A percentile compares a stretch with the other conserved stretches of the same genome.
Conservation (phyloP, 2,329 filamentous ascomycete genomes). For the Phaeomoniella chlamydospora region DNA sequence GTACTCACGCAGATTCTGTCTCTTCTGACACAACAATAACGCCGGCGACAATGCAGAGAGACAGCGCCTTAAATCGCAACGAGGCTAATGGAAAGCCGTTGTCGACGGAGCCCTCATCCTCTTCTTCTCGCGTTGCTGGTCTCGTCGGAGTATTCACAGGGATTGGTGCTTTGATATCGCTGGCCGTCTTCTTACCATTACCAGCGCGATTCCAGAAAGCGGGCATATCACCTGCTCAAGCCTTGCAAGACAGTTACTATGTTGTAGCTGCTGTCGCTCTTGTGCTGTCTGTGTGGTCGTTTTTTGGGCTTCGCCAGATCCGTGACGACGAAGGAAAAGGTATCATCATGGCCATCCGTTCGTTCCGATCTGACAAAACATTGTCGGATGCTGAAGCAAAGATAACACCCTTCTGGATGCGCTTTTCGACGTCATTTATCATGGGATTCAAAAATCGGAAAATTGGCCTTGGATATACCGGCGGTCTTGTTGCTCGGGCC, state of each 20-base stretch:
- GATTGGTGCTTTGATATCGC: constrained; percentile 73
- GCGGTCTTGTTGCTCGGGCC: constrained; percentile 85
- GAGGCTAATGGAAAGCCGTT: background rate
- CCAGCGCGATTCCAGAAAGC: constrained; percentile 64
- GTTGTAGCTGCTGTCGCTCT: constrained; percentile 63
- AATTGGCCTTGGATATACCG: constrained; percentile 78
- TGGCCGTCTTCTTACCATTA: constrained; percentile 71
- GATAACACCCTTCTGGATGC: constrained; percentile 22
- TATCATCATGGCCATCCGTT: constrained; percentile 38
- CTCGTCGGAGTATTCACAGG: constrained; percentile 88
- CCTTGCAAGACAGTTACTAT: constrained; percentile 77
- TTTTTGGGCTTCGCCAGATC: constrained; percentile 55
- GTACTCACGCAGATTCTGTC: constrained; percentile 34
- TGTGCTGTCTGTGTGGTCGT: constrained; percentile 58
- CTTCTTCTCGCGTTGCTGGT: constrained; percentile 59
- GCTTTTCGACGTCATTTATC: constrained; percentile 48
- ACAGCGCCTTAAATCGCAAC: background rate
- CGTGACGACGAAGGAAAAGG: constrained; percentile 67
- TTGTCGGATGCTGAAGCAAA: constrained; percentile 1
- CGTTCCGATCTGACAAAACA: constrained; percentile 1
- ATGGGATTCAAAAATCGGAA: constrained; percentile 62
- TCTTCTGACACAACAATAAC: constrained; percentile 47
- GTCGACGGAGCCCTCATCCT: constrained; percentile 13
- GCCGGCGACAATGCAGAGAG: constrained; percentile 27
- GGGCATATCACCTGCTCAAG: constrained; percentile 57